Conservation (phyloP, 2,329 filamentous ascomycete species). For the Fusarium pilosicola region DNA sequence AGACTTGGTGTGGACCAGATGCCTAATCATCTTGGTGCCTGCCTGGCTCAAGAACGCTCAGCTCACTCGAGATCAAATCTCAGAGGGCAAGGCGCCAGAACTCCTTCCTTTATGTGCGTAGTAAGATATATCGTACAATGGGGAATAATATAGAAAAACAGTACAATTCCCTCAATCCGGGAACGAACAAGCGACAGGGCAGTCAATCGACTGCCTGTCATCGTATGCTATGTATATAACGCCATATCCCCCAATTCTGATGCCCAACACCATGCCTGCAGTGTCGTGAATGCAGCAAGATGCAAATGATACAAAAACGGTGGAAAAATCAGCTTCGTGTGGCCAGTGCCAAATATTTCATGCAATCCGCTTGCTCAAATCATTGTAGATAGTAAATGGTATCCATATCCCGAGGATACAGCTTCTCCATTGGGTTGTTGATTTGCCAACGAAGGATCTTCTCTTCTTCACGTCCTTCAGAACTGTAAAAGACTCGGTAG, state of each 20-base stretch:
- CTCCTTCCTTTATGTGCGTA: constrained; percentile 29
- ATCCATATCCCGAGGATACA: constrained; percentile 53
- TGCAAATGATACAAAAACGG: constrained; percentile 14
- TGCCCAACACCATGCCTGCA: constrained; percentile 28
- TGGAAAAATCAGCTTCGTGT: constrained; percentile 14
- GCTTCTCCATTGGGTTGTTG: constrained; percentile 47
- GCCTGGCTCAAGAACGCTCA: constrained; percentile 16
- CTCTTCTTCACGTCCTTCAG: constrained; percentile 43
- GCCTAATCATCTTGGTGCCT: constrained; percentile 20
- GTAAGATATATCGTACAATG: constrained; percentile 32
- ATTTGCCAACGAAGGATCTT: constrained; percentile 50
- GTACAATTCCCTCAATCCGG: constrained; percentile 13
- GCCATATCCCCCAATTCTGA: constrained; percentile 22
- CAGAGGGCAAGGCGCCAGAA: constrained; percentile 20
- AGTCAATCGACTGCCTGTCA: constrained; percentile 14
- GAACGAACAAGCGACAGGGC: constrained; percentile 10
- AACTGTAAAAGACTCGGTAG: constrained; percentile 45
- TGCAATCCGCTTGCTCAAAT: constrained; percentile 27
- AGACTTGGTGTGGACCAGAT: constrained; percentile 17
- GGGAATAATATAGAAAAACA: constrained; percentile 11
- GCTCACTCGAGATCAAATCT: constrained; percentile 6
- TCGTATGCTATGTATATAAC: constrained; percentile 29
- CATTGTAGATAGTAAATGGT: constrained; percentile 47
- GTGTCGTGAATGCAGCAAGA: constrained; percentile 34
- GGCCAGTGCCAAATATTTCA: not conserved